Conservation (phyloP, 169 alveolate species). For the Plasmodium berghei region DNA sequence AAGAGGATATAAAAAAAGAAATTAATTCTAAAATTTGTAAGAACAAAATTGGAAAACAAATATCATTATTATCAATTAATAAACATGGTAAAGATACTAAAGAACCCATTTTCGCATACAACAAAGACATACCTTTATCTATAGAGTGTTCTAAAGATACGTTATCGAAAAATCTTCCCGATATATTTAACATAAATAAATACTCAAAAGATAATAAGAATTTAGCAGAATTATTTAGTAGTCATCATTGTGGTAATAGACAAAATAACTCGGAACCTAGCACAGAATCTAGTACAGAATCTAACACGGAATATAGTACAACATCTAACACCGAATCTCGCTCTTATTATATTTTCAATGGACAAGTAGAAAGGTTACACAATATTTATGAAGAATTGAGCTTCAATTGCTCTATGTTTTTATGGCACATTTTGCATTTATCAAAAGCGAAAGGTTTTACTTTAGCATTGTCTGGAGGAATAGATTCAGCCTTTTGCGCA, state of each 20-base stretch:
- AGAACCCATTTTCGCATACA: background rate
- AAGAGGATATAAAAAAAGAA: background rate
- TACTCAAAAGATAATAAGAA: constrained; percentile 21
- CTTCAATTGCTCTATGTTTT: constrained; percentile 54
- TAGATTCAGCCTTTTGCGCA: constrained; percentile 62
- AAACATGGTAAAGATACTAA: too few species aligned
- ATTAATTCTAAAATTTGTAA: background rate
- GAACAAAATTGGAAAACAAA: background rate
- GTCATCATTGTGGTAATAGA: constrained; percentile 6
- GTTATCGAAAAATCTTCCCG: constrained; percentile 16
- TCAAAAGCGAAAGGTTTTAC: constrained; percentile 71
- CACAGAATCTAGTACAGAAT: too few species aligned
- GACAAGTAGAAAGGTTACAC: constrained; percentile 15
- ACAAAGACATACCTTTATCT: constrained; percentile 18
- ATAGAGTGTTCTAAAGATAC: constrained; percentile 27
- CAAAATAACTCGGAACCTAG: too few species aligned
- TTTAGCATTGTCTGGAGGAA: constrained; percentile 74
- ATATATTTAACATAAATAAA: constrained; percentile 17
- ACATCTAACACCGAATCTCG: background rate
- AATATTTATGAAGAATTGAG: constrained; percentile 68
- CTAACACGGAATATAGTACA: too few species aligned
- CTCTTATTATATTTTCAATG: constrained; percentile 13
- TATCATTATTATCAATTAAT: constrained; percentile 10
- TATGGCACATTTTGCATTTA: constrained; percentile 67
- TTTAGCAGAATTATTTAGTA: background rate